Evolutionary conservation across 805 yeast species (phyloP), one percentile per base, ranked within the genome.

Genomic region (Kazachstania taianensis): DNA sequence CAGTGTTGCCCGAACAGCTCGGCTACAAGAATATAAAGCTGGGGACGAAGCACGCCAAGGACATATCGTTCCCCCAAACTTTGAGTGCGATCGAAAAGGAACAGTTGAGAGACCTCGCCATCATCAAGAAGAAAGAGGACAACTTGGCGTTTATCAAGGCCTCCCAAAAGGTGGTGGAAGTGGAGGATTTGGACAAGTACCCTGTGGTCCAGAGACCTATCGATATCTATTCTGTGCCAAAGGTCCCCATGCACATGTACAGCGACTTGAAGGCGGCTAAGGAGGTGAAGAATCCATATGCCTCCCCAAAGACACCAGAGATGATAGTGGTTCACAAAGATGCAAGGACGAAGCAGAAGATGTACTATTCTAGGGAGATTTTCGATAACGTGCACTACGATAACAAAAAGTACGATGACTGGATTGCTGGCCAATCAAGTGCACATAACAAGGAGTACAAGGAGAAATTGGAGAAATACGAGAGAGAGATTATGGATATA

Each of bases 291-390:
- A 42, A 48, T 31, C 56, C 56, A 13, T 36, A 40, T n/a, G 59
- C 59, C 8, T 43, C 50, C 8, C 51, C 55, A 8, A 37, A 49
- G 18, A 46, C 49, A 22, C 53, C 51, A 3, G 59, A 53, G 33
- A 23, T 39, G 20, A 41, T 53, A 7, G 50, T 53, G 6, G 43
- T 42, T 27, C 49, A 49, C 13, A 41, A 42, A 13, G 44, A 46
- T 13, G 39, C 41, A 14, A 46, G 48, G 6, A 46, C 45, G 28
- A 41, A 44, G 33, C 25, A 51, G 16, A 37, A 28, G 6, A 33
- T 14, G 28, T 28, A 33, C 8, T 36, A 50, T 30, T 45, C 56
- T n/a, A 52, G 49, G 36, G 52, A 50, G n/a, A 41, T 51, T 9
- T 51, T 48, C 39, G 59, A 53, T 36, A 49, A 49, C 31, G 30